Evolutionary conservation across 495 filamentous ascomycete genomes (phyloP).

Genomic region (Penicillium cosmopolitanum): DNA sequence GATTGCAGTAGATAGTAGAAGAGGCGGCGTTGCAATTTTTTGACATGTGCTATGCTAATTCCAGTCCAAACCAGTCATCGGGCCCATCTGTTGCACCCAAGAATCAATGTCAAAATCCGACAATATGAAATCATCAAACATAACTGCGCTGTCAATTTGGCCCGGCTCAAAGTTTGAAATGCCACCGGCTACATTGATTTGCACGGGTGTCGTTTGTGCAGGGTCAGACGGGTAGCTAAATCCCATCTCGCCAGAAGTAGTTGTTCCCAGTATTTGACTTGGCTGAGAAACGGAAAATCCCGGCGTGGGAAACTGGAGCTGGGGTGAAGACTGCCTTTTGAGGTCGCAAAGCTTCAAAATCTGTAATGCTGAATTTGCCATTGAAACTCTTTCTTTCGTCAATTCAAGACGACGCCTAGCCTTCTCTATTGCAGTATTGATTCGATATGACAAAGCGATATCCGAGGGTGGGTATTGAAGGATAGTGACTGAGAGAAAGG

Average conservation of each 20-base stretch:
- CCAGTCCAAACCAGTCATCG: constrained; percentile 1
- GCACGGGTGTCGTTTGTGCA: too few species aligned
- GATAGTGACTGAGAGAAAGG: constrained; percentile 13
- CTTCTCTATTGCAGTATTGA: constrained; percentile 3
- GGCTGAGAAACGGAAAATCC: not conserved
- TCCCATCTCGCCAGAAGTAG: not conserved
- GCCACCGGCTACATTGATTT: not conserved
- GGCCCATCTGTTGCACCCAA: constrained; percentile 14
- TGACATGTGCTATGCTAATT: too few species aligned
- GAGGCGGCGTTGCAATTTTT: too few species aligned
- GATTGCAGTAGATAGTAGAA: too few species aligned
- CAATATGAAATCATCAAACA: constrained; percentile 11
- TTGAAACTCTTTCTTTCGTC: constrained; percentile 7
- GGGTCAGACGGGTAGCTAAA: not conserved
- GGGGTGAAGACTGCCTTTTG: not conserved
- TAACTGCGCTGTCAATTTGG: constrained; percentile 2
- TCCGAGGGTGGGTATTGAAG: constrained; percentile 13
- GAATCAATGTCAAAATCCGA: constrained; percentile 13
- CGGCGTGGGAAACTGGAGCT: not conserved
- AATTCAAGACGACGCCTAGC: constrained; percentile 12
- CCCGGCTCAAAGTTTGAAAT: constrained; percentile 4
- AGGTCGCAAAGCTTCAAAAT: constrained; percentile 8
- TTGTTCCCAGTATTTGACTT: not conserved
- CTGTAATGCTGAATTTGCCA: constrained; percentile 6
- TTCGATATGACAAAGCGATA: not conserved